Evolutionary conservation across 495 filamentous ascomycete species (phyloP).

Genomic region (Aspergillus mulundensis): DNA sequence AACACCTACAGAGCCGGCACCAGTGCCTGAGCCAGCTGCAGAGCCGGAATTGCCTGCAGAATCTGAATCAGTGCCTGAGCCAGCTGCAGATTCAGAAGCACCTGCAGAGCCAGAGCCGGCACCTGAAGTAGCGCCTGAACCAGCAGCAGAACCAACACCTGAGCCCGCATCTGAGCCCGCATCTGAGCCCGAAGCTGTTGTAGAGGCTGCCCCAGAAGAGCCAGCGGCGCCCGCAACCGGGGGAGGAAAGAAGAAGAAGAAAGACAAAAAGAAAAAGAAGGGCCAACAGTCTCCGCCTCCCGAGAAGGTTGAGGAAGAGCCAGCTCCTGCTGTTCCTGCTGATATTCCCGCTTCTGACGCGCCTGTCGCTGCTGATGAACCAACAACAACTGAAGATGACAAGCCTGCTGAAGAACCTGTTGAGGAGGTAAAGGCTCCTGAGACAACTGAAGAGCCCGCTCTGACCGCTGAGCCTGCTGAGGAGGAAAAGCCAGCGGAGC

Average conservation of each 20-base stretch:
- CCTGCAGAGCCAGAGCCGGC: neutral
- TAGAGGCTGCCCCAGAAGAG: neutral
- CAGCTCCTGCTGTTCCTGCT: neutral
- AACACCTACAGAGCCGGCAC: neutral
- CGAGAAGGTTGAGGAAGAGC: slow-evolving; percentile 5
- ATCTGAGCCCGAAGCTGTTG: slow-evolving; percentile 4
- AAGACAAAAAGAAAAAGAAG: neutral
- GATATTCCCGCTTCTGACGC: neutral
- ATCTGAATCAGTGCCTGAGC: neutral
- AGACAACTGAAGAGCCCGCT: neutral
- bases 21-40: too few species aligned
- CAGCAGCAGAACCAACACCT: slow-evolving; percentile 17
- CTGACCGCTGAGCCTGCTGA: slow-evolving; percentile 8
- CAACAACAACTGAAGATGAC: neutral
- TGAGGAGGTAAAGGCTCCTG: neutral
- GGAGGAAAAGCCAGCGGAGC: neutral
- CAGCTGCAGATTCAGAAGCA: neutral
- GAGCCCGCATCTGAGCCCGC: slow-evolving; percentile 15
- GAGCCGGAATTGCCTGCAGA: neutral
- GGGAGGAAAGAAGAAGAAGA: neutral
- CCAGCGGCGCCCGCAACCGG: neutral
- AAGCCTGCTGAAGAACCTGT: neutral
- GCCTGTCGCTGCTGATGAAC: neutral
- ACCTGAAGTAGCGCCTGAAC: neutral
- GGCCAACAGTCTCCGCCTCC: neutral